Evolutionary conservation across 1,139 yeast species (phyloP).

Genomic region (Lodderomyces elongisporus): DNA sequence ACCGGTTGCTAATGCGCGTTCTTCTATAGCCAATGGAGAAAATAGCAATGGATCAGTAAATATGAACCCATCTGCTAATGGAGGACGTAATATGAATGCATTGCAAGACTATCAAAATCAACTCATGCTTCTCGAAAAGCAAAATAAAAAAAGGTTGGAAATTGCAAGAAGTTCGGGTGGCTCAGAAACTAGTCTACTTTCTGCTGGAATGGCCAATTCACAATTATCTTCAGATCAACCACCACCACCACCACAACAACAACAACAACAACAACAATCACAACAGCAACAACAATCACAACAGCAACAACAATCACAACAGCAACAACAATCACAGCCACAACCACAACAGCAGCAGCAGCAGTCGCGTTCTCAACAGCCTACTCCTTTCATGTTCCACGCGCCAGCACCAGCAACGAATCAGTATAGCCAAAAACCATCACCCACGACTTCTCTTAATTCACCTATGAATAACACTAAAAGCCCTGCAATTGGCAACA

Average conservation of each 20-base stretch:
- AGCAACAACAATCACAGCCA: slow-evolving; percentile 13
- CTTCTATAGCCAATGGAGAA: too few species aligned
- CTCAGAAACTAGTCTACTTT: slow-evolving; percentile 7
- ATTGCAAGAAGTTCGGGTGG: slow-evolving; percentile 34
- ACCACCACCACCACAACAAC: slow-evolving; percentile 13
- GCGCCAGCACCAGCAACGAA: slow-evolving; percentile 13
- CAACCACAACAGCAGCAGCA: slow-evolving; percentile 8
- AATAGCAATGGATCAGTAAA: slow-evolving; percentile 1
- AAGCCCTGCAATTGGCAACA: slow-evolving; percentile 28
- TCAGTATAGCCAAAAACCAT: slow-evolving; percentile 16
- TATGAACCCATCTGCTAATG: slow-evolving; percentile 6
- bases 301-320: too few species aligned
- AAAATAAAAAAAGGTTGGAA: slow-evolving; percentile 59
- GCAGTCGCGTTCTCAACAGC: slow-evolving; percentile 15
- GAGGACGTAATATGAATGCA: slow-evolving; percentile 32
- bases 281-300: slow-evolving; percentile 10
- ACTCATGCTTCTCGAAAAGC: slow-evolving; percentile 64
- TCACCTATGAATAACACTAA: slow-evolving; percentile 33
- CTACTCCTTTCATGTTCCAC: slow-evolving; percentile 10
- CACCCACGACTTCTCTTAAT: slow-evolving; percentile 24
- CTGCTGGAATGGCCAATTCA: slow-evolving; percentile 9
- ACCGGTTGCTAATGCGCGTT: too few species aligned
- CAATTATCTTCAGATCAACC: slow-evolving; percentile 12
- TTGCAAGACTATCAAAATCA: slow-evolving; percentile 76
- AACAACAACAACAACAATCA: slow-evolving; percentile 13